Conservation (phyloP, 257 asterid genomes). For the Penstemon eatonii region DNA sequence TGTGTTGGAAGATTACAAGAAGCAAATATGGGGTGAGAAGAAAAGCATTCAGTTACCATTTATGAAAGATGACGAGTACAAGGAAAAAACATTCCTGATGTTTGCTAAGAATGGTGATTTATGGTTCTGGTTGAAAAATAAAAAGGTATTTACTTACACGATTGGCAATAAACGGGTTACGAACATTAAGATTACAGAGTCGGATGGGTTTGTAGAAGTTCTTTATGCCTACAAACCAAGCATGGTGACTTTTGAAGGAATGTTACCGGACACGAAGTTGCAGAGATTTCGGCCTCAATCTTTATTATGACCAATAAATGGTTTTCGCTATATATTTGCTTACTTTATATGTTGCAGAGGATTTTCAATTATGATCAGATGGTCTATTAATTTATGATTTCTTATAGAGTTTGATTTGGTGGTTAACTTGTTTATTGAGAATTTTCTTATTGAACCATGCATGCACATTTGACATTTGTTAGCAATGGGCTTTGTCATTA, state of each 20-base stretch:
- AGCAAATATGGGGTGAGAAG: slow-evolving; percentile 29
- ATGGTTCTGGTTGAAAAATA: slow-evolving; percentile 29
- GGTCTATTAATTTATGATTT: too few species aligned
- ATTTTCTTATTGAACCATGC: too few species aligned
- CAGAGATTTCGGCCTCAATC: too few species aligned
- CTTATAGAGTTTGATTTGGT: too few species aligned
- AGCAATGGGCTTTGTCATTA: too few species aligned
- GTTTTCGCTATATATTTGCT: too few species aligned
- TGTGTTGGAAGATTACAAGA: slow-evolving; percentile 36
- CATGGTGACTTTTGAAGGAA: slow-evolving; percentile 29
- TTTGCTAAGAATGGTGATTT: slow-evolving; percentile 16
- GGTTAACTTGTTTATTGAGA: too few species aligned
- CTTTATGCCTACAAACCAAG: slow-evolving; percentile 20
- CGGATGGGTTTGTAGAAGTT: too few species aligned
- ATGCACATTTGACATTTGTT: too few species aligned
- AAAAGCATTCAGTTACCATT: slow-evolving; percentile 28
- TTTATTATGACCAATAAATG: too few species aligned
- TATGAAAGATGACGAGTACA: not conserved
- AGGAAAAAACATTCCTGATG: slow-evolving; percentile 3
- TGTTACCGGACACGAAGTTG: slow-evolving; percentile 18
- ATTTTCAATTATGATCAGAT: too few species aligned
- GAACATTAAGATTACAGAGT: not conserved
- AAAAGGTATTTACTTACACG: slow-evolving; percentile 5
- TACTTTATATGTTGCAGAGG: too few species aligned
- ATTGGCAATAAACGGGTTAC: not conserved